phyloP scores from a whole-genome alignment of 225 moss, liverwort and hornwort species.

The Takakia lepidozioides region DNA sequence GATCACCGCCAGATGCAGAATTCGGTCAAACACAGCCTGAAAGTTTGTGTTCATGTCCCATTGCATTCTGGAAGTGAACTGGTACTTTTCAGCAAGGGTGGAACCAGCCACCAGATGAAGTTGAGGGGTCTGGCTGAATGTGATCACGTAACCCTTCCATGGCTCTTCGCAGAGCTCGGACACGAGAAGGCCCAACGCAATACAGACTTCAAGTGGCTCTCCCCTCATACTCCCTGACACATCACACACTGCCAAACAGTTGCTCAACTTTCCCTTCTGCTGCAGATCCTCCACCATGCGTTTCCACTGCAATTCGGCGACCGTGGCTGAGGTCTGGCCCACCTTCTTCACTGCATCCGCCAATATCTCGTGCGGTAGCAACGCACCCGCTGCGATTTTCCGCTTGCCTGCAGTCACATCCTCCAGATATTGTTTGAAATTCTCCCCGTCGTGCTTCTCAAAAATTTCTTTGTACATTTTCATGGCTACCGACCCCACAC shows the following conservation, averaged over 20 bases:
- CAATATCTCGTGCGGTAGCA: conserved; percentile 70
- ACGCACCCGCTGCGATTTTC: conserved; percentile 72
- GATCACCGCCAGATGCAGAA: conserved; percentile 37
- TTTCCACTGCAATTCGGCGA: conserved; percentile 76
- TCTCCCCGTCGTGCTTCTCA: conserved; percentile 45
- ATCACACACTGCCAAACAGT: conserved; percentile 73
- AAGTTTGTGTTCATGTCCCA: conserved; percentile 70
- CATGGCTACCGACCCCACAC: conserved; percentile 85
- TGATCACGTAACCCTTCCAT: conserved; percentile 67
- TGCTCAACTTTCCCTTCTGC: conserved; percentile 38
- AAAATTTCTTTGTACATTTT: conserved; percentile 54
- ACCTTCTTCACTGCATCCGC: conserved; percentile 17
- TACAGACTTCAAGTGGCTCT: conserved; percentile 52
- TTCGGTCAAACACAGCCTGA: conserved; percentile 59
- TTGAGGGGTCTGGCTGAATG: conserved; percentile 41
- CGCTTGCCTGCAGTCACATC: conserved; percentile 56
- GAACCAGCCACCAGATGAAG: conserved; percentile 37
- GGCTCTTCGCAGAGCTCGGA: conserved; percentile 68
- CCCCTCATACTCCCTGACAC: conserved; percentile 68
- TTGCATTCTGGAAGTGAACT: conserved; percentile 9
- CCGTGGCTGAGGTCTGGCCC: conserved; percentile 19
- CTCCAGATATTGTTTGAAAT: conserved; percentile 53
- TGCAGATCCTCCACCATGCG: conserved; percentile 72
- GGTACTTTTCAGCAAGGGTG: conserved; percentile 29
- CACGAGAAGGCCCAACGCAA: conserved; percentile 54